These are phyloP conservation scores for Friedmanniomyces simplex DNA, from an alignment of 495 filamentous ascomycete genomes.

Conservation along the genomic window DNA sequence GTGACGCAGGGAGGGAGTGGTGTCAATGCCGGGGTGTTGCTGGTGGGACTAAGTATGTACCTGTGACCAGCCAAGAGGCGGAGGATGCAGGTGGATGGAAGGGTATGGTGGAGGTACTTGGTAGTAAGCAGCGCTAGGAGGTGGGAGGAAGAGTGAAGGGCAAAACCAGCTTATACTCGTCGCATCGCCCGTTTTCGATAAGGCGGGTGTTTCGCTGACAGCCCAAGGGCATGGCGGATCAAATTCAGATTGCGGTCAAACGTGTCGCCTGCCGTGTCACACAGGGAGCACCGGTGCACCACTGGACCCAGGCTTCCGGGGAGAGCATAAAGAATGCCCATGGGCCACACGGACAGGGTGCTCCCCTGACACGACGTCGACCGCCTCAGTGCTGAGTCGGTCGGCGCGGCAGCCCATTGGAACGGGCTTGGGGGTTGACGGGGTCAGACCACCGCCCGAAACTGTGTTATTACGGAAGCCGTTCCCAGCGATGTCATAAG, in stretches of 20 bases:
- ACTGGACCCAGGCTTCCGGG: conserved; percentile 1
- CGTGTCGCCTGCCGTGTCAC: conserved; percentile 3
- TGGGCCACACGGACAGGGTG: not conserved
- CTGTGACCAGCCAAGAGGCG: conserved; percentile 5
- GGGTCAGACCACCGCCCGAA: conserved; percentile 7
- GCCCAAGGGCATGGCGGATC: conserved; percentile 3
- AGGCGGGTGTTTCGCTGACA: conserved; percentile 10
- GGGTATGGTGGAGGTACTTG: no score
- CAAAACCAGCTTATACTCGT: conserved; percentile 3
- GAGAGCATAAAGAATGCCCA: not conserved
- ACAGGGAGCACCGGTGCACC: not conserved
- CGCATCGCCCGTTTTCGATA: conserved; percentile 2
- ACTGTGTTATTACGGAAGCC: not conserved
- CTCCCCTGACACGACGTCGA: not conserved
- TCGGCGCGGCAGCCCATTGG: conserved; percentile 4
- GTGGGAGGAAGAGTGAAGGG: not conserved
- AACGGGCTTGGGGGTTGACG: not conserved
- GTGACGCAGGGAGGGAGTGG: conserved; percentile 5
- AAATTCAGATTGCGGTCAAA: conserved; percentile 13
- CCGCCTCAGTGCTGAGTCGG: no score
- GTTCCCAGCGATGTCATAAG: conserved; percentile 15
- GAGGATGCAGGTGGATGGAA: conserved; percentile 6
- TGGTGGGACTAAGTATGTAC: not conserved
- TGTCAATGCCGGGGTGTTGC: not conserved
- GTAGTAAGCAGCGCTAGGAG: not conserved